Base-by-base conservation (phyloP, 352 stramenopile species). In the Phytophthora pseudosyringae region DNA sequence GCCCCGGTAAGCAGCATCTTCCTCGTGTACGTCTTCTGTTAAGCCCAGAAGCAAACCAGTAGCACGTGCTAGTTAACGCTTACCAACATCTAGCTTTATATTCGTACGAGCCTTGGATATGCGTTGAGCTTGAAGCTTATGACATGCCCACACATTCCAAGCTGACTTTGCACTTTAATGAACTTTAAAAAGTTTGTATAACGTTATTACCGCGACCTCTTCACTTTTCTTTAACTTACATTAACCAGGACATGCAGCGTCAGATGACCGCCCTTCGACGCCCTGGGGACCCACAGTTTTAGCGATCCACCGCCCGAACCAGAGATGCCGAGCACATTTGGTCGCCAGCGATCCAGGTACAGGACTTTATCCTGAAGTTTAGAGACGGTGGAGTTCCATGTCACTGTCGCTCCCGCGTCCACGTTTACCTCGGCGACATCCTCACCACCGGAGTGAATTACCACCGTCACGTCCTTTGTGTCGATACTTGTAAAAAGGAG, bases 401-500 rank as follows among this genome's bases (percentile, higher is more conserved):
- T 68, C 29, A 45, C 59, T 3, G 51, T 55, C 4, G 29, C 44
- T 5, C 51, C 35, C 3, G 53, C 51, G 2, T 35, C 9, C 10
- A 71, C 63, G 6, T 64, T 35, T 3, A 69, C 40, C 18, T 71
- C 48, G 0, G 32, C 48, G 7, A 61, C 33, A 3, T 55, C 31
- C 9, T 62, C 41, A 18, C 56, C 56, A 11, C 56, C 56, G 0
- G 56, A 71, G n/a, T 71, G 35, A 25, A 67, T 31, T 5, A 52
- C 29, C 6, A 71, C 48, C 12, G 36, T 67, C 18, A 71, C 63
- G 18, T 66, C 55, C 10, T 71, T 43, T 1, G 38, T 52, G 11
- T 71, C 63, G 18, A 62, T 48, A 26, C 63, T 71, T 43, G 44
- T 36, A 12, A 73, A 66, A n/a, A 60, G 43, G 21, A 69, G 31